Percentiles rank a stretch among this genome's conserved stretches.
phyloP scores from a whole-genome alignment of 1,284 basidiomycete genomes.

The Tilletiopsis washingtonensis region DNA sequence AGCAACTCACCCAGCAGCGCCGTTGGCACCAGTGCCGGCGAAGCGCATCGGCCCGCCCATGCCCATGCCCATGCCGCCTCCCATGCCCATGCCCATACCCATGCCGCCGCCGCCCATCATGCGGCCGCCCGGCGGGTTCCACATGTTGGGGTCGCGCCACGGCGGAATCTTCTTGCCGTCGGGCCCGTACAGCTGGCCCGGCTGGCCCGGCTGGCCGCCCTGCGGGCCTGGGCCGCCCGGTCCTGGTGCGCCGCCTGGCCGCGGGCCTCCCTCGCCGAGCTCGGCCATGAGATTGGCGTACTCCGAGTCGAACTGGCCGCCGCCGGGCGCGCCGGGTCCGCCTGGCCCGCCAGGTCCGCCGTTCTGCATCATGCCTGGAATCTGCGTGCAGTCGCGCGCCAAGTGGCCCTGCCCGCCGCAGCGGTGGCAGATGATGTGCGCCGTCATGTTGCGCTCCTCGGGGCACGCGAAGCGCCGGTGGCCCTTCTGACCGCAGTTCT shows the following conservation, averaged over 20 bases:
- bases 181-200: conserved; percentile 2
- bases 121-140: conserved; percentile 24
- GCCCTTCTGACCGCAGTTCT: conserved; percentile 89
- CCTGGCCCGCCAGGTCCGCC: conserved; percentile 35
- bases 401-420: conserved; percentile 46
- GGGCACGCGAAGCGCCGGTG: conserved; percentile 48
- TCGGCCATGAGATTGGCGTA: conserved; percentile 97
- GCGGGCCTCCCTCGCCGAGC: conserved; percentile 72
- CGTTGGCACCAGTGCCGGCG: background rate
- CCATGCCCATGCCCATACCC: conserved; percentile 5
- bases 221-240: conserved; percentile 6
- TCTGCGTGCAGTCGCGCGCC: conserved; percentile 40
- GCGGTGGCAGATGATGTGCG: conserved; percentile 43
- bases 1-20: background rate
- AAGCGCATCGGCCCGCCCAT: too few species aligned
- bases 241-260: conserved; percentile 14
- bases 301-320: conserved; percentile 75
- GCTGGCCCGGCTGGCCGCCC: background rate
- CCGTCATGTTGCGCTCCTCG: conserved; percentile 42
- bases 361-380: conserved; percentile 32
- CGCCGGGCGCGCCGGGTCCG: conserved; percentile 39
- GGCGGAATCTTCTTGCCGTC: conserved; percentile 44
- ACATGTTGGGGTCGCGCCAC: conserved; percentile 43
- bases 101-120: background rate
- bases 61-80: conserved; percentile 3